Evolutionary conservation across 2,329 filamentous ascomycete genomes (phyloP).

Genomic region (Metarhizium humberi): DNA sequence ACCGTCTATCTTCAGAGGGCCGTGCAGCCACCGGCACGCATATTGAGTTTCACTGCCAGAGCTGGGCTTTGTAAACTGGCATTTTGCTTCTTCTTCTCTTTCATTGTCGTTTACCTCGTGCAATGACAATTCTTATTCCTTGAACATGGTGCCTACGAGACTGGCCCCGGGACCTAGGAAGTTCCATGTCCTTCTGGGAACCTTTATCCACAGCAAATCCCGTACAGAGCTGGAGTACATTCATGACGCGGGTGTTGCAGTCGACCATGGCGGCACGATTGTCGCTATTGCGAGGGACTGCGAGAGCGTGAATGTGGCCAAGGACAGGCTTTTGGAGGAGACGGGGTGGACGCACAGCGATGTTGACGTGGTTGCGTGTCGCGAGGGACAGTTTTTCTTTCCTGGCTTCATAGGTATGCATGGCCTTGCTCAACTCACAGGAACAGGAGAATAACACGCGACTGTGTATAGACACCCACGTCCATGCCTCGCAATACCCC

Average conservation of each 20-base stretch:
- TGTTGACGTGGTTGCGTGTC: slow-evolving; percentile 25
- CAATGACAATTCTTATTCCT: no score
- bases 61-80: background rate
- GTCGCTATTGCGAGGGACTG: slow-evolving; percentile 33
- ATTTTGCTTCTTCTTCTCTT: background rate
- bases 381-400: slow-evolving; percentile 64
- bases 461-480: slow-evolving; percentile 68
- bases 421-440: background rate
- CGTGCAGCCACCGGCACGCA: no score
- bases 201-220: slow-evolving; percentile 44
- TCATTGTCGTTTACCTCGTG: no score
- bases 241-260: slow-evolving; percentile 39
- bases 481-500: slow-evolving; percentile 91
- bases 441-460: background rate
- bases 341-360: slow-evolving; percentile 36
- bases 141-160: no score
- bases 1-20: background rate
- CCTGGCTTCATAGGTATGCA: slow-evolving; percentile 67
- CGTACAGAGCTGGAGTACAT: slow-evolving; percentile 40
- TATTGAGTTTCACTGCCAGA: no score
- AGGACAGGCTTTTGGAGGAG: slow-evolving; percentile 24
- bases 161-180: slow-evolving; percentile 12
- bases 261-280: slow-evolving; percentile 41
- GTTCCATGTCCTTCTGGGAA: slow-evolving; percentile 43
- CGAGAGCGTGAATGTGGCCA: slow-evolving; percentile 18